Evolutionary conservation across 2,329 filamentous ascomycete genomes (phyloP).

Genomic region (Talaromyces sp.): DNA sequence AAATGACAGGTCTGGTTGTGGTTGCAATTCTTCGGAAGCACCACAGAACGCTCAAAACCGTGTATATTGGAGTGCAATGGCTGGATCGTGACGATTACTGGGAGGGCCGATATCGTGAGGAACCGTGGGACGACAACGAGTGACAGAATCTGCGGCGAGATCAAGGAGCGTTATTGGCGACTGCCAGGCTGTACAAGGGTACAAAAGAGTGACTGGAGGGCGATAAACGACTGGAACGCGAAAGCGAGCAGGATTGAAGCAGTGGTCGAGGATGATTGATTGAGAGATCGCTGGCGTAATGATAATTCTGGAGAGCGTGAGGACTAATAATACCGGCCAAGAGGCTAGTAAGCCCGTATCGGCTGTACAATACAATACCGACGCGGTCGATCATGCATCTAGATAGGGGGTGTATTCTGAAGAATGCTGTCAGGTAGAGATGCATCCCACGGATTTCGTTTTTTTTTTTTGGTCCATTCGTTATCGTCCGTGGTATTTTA

Average conservation of each 20-base stretch:
- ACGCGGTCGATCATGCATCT: not conserved
- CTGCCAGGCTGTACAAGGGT: not conserved
- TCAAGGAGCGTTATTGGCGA: constrained; percentile 4
- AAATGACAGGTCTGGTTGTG: not conserved
- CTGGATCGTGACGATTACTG: constrained; percentile 6
- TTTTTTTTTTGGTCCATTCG: not conserved
- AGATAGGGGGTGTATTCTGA: not conserved
- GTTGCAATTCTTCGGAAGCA: not conserved
- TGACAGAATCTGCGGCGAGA: constrained; percentile 2
- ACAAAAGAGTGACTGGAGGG: constrained; percentile 5
- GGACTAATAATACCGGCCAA: not conserved
- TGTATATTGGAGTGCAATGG: not conserved
- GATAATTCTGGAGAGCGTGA: not conserved
- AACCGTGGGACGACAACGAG: constrained; percentile 11
- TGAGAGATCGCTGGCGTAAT: not conserved
- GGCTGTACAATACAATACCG: not conserved
- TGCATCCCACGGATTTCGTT: not conserved
- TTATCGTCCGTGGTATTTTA: not conserved
- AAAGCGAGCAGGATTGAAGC: not conserved
- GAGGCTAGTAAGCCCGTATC: constrained; percentile 4
- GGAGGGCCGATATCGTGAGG: constrained; percentile 8
- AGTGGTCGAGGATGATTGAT: not conserved
- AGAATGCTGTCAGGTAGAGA: not conserved
- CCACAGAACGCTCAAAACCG: not conserved
- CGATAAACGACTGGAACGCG: not conserved